These are phyloP conservation scores for Chrysoporthe austroafricana DNA, from an alignment of 2,329 filamentous ascomycete species.

Conservation along the genomic window DNA sequence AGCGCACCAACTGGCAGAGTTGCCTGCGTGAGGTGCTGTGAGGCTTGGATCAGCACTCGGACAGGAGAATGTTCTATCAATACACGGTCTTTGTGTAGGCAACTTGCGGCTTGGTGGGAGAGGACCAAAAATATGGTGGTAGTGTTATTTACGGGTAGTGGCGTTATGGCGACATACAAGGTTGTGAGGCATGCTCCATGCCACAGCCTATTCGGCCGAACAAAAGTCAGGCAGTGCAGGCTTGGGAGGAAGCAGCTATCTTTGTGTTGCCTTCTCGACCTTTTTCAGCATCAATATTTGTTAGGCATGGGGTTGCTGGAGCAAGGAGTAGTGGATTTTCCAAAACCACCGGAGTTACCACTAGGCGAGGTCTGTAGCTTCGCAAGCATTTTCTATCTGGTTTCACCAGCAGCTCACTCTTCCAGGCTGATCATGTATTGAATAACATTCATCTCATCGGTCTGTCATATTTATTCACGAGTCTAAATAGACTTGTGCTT, in stretches of 20 bases:
- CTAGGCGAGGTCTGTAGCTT: no score
- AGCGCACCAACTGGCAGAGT: constrained; percentile 15
- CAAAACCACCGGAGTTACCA: no score
- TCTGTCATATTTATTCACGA: no score
- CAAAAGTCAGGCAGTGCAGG: neutral
- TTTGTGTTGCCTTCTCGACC: neutral
- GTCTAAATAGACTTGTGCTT: no score
- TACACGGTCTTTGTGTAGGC: neutral
- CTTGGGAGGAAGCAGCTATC: neutral
- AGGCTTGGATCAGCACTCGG: no score
- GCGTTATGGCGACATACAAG: neutral
- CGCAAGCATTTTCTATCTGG: no score
- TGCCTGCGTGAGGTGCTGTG: constrained; percentile 22
- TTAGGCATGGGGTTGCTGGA: no score
- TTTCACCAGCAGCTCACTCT: no score
- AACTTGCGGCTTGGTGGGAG: neutral
- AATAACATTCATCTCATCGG: no score
- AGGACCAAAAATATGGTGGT: neutral
- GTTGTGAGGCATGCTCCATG: neutral
- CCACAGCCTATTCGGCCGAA: neutral
- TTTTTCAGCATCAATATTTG: no score
- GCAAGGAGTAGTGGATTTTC: no score
- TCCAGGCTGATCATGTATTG: no score
- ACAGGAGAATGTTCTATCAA: neutral
- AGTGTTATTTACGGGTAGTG: neutral